Evolutionary conservation across 75 land plant genomes (phyloP).

Genomic region (Gnetum montanum): DNA sequence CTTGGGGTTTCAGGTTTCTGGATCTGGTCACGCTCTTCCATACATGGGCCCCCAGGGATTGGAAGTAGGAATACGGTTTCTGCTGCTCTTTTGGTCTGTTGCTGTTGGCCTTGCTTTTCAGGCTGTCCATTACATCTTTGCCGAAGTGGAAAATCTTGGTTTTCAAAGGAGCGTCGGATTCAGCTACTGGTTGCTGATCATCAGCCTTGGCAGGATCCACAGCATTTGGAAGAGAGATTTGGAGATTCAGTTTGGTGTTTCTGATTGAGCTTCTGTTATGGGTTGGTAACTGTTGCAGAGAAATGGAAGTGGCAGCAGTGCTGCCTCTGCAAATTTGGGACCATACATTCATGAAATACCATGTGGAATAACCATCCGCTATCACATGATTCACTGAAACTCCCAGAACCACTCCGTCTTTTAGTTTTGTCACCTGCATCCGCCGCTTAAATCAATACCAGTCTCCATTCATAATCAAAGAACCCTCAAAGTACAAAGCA

Average conservation of each 20-base stretch:
- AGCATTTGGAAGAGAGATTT: conserved; percentile 17
- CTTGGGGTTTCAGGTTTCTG: conserved; percentile 34
- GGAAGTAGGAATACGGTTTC: conserved; percentile 48
- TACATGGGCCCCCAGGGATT: conserved; percentile 41
- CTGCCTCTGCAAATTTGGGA: conserved; percentile 34
- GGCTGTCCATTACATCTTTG: conserved; percentile 21
- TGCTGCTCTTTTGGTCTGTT: conserved; percentile 11
- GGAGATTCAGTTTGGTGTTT: conserved; percentile 36
- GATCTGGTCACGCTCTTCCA: conserved; percentile 52
- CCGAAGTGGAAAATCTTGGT: conserved; percentile 46
- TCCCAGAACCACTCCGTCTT: conserved; percentile 53
- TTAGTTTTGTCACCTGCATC: conserved; percentile 40
- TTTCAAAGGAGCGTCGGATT: conserved; percentile 12
- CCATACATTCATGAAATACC: conserved; percentile 83
- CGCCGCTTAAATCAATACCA: no score
- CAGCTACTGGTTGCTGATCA: not conserved
- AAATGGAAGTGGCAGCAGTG: conserved; percentile 6
- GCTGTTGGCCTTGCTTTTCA: conserved; percentile 38
- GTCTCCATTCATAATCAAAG: no score
- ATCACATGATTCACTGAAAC: conserved; percentile 66
- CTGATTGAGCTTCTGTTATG: conserved; percentile 46
- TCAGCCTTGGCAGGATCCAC: conserved; percentile 7
- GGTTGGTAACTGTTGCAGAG: conserved; percentile 30
- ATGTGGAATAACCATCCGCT: conserved; percentile 62
- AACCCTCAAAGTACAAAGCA: no score